phyloP scores from a whole-genome alignment of 1,139 yeast species.

The Diutina neorugosa region DNA sequence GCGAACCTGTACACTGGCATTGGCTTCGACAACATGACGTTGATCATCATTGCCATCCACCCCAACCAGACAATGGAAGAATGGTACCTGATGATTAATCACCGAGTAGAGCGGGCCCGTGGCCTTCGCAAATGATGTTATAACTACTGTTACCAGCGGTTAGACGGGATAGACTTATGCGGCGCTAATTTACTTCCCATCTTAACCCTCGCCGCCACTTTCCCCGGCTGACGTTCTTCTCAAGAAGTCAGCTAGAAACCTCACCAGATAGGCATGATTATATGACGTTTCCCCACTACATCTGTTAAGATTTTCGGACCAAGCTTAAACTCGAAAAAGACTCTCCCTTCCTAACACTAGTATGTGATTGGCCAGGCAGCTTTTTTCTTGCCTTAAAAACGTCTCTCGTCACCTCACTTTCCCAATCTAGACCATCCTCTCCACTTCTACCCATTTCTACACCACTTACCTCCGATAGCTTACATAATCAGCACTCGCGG shows the following conservation, averaged over 20 bases:
- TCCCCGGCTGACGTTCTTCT: not conserved
- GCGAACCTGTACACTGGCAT: slow-evolving; percentile 67
- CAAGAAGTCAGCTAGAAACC: not conserved
- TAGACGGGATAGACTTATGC: not conserved
- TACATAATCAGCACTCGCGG: too few relatives aligned
- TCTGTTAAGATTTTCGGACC: too few relatives aligned
- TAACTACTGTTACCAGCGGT: not conserved
- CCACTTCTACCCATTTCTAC: too few relatives aligned
- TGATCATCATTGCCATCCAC: slow-evolving; percentile 52
- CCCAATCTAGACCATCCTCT: too few relatives aligned
- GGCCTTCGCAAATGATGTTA: not conserved
- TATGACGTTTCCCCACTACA: not conserved
- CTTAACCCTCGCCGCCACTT: too few relatives aligned
- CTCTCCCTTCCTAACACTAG: too few relatives aligned
- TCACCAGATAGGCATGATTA: not conserved
- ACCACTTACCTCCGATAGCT: too few relatives aligned
- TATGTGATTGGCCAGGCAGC: too few relatives aligned
- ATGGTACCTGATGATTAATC: slow-evolving; percentile 29
- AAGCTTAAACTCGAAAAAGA: too few relatives aligned
- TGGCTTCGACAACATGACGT: slow-evolving; percentile 75
- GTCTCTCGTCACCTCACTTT: too few relatives aligned
- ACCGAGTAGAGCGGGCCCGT: not conserved
- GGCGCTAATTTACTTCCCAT: not conserved
- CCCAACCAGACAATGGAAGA: slow-evolving; percentile 30
- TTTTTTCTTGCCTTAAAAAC: too few relatives aligned